A percentile compares a stretch with the other conserved stretches of the same genome.
Evolutionary conservation across 2,329 filamentous ascomycete genomes (phyloP).

Genomic region (Helotiales sp.): DNA sequence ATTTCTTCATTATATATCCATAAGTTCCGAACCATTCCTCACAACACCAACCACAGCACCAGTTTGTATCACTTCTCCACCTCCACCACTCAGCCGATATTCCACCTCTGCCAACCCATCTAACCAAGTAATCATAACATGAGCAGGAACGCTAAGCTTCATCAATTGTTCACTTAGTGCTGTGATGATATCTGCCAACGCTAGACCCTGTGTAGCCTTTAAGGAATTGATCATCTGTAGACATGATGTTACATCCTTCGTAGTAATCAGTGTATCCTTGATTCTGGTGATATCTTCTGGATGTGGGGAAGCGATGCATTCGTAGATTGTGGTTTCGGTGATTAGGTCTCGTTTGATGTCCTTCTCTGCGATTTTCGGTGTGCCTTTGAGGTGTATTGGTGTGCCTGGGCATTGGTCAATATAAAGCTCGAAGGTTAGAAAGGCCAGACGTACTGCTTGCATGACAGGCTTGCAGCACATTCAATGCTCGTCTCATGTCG

Average conservation of each 20-base stretch:
- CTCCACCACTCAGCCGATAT: slow-evolving; percentile 84
- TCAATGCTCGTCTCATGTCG: slow-evolving; percentile 92
- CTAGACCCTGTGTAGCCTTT: slow-evolving; percentile 82
- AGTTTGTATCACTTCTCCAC: slow-evolving; percentile 85
- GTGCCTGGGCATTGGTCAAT: slow-evolving; percentile 52
- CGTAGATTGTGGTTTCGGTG: slow-evolving; percentile 90
- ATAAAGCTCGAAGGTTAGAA: not conserved
- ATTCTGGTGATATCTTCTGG: slow-evolving; percentile 87
- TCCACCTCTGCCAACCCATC: slow-evolving; percentile 91
- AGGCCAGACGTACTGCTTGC: slow-evolving; percentile 70
- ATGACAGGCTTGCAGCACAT: slow-evolving; percentile 95
- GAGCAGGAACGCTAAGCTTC: slow-evolving; percentile 78
- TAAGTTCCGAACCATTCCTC: slow-evolving; percentile 79
- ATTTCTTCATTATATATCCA: slow-evolving; percentile 38
- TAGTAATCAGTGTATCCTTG: slow-evolving; percentile 77
- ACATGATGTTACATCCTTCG: slow-evolving; percentile 85
- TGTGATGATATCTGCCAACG: slow-evolving; percentile 90
- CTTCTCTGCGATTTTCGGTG: slow-evolving; percentile 59
- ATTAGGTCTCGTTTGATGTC: slow-evolving; percentile 80
- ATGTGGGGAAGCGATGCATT: slow-evolving; percentile 93
- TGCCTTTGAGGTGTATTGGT: slow-evolving; percentile 62
- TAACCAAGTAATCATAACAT: slow-evolving; percentile 89
- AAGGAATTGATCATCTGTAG: slow-evolving; percentile 84
- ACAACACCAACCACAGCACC: slow-evolving; percentile 90
- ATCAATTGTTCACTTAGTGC: slow-evolving; percentile 79